phyloP scores from a whole-genome alignment of 345 rosid species.

The Populus davidiana region DNA sequence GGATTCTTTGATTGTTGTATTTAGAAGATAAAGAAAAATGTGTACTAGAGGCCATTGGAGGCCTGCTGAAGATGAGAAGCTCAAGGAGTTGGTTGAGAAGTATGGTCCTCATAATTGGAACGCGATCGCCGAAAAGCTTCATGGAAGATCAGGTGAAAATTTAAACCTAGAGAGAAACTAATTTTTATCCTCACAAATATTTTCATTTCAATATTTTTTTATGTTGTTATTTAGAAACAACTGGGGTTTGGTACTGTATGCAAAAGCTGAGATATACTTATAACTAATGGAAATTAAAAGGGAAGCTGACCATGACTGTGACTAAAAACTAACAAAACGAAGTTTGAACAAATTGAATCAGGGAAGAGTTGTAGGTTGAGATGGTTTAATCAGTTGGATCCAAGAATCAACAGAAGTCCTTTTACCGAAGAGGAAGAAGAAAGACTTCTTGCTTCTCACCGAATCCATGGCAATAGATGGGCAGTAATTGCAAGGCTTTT shows the following conservation, averaged over 20 bases:
- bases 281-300: background rate
- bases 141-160: constrained; percentile 33
- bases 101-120: constrained; percentile 45
- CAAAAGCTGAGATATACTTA: background rate
- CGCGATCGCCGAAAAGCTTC: constrained; percentile 37
- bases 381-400: constrained; percentile 95
- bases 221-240: background rate
- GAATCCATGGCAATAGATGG: constrained; percentile 92
- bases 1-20: background rate
- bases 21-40: background rate
- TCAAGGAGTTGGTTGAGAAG: constrained; percentile 28
- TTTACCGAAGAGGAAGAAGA: constrained; percentile 93
- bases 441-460: constrained; percentile 65
- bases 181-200: background rate
- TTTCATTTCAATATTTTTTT: background rate
- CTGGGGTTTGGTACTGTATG: background rate
- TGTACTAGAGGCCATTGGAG: constrained; percentile 43
- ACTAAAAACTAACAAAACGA: constrained; percentile 4
- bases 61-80: constrained; percentile 39
- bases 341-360: constrained; percentile 16
- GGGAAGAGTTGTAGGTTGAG: constrained; percentile 96
- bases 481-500: constrained; percentile 78
- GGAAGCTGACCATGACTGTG: background rate
- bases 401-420: constrained; percentile 79
- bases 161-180: background rate